These are phyloP conservation scores for Candida hispaniensis DNA, from an alignment of 805 yeast species.

Conservation along the genomic window DNA sequence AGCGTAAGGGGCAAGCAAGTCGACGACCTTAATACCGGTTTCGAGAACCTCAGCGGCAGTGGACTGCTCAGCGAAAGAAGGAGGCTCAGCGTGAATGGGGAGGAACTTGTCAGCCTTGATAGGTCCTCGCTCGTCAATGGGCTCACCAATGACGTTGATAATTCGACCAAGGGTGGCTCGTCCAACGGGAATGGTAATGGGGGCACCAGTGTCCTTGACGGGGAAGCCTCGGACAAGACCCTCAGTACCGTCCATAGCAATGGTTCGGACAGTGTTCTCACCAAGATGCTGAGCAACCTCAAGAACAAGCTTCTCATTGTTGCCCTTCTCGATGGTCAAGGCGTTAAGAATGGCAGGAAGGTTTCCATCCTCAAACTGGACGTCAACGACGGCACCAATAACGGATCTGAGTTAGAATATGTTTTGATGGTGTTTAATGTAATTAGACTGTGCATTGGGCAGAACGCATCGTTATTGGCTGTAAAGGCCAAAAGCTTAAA, in stretches of 20 bases:
- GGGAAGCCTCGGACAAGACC: slow-evolving; percentile 97
- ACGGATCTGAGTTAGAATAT: slow-evolving; percentile 53
- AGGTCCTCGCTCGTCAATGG: slow-evolving; percentile 99
- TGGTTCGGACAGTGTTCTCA: slow-evolving; percentile 99
- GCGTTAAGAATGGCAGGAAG: slow-evolving; percentile 97
- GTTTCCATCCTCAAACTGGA: slow-evolving; percentile 95
- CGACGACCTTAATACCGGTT: slow-evolving; percentile 99
- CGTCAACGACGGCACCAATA: slow-evolving; percentile 98
- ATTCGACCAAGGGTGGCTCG: slow-evolving; percentile 98
- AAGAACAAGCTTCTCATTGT: slow-evolving; percentile 71
- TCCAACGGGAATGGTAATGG: slow-evolving; percentile 98
- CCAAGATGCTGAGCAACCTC: slow-evolving; percentile 99
- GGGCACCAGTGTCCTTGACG: slow-evolving; percentile 93
- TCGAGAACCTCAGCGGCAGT: slow-evolving; percentile 96
- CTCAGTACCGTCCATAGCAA: slow-evolving; percentile 99
- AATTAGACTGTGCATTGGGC: neutral
- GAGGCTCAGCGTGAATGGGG: slow-evolving; percentile 99
- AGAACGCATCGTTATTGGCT: too few species aligned
- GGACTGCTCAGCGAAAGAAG: slow-evolving; percentile 91
- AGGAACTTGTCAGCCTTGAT: slow-evolving; percentile 82
- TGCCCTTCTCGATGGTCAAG: slow-evolving; percentile 69
- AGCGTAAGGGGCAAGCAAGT: slow-evolving; percentile 97
- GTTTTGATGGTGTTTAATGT: slow-evolving; percentile 6
- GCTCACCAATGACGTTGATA: slow-evolving; percentile 96
- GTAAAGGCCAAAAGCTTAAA: too few species aligned